Conservation (phyloP, 2,329 filamentous ascomycete genomes). For the Ophiocordyceps robertsii region DNA sequence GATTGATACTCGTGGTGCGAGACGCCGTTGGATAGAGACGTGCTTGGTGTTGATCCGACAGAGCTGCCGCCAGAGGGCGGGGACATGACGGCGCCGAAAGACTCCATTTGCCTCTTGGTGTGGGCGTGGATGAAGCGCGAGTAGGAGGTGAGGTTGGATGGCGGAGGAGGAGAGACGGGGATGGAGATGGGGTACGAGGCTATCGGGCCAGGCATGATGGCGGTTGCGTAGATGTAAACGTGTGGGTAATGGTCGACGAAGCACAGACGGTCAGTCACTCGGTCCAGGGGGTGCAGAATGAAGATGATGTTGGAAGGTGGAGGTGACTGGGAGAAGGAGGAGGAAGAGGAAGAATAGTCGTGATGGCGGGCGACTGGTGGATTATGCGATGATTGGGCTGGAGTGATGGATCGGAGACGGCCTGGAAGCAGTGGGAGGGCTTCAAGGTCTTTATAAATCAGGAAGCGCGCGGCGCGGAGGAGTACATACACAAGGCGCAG, state of each 20-base stretch:
- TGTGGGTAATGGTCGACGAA: not conserved
- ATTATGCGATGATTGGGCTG: not conserved
- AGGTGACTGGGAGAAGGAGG: no score
- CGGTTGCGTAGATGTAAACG: no score
- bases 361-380: no score
- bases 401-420: not conserved
- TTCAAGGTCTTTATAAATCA: not conserved
- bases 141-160: constrained; percentile 42
- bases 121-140: constrained; percentile 49
- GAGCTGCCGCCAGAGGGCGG: constrained; percentile 7
- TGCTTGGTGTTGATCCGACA: constrained; percentile 6
- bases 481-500: no score
- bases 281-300: no score
- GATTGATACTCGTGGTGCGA: constrained; percentile 6
- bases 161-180: constrained; percentile 24
- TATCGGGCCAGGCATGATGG: constrained; percentile 24
- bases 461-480: no score
- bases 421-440: not conserved
- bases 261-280: not conserved
- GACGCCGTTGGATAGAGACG: constrained; percentile 16
- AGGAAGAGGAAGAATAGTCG: no score
- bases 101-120: constrained; percentile 53
- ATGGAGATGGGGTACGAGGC: constrained; percentile 23
- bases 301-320: no score
- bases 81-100: constrained; percentile 20